phyloP scores from a whole-genome alignment of 352 stramenopile genomes.

The Phytophthora constricta region DNA sequence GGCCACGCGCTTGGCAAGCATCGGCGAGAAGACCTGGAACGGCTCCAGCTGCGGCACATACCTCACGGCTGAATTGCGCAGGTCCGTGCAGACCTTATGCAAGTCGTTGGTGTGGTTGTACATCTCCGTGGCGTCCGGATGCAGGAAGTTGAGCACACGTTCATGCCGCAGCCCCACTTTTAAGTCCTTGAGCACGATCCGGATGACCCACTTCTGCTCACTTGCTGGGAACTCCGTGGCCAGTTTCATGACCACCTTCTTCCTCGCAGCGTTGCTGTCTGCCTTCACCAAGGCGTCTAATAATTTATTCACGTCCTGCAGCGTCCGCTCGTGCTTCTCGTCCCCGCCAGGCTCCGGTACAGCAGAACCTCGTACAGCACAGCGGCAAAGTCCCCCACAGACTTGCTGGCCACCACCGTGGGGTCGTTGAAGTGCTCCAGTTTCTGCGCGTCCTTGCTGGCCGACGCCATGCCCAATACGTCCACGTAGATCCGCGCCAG shows the following conservation, averaged over 20 bases:
- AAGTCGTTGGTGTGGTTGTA: constrained; percentile 91
- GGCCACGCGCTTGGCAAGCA: constrained; percentile 86
- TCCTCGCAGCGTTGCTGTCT: constrained; percentile 51
- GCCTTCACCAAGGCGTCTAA: constrained; percentile 60
- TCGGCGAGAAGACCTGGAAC: constrained; percentile 88
- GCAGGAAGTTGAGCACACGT: constrained; percentile 79
- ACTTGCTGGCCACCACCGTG: constrained; percentile 79
- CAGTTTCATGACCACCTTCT: constrained; percentile 74
- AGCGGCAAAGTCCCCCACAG: constrained; percentile 82
- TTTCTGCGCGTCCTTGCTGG: constrained; percentile 76
- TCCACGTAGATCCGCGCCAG: constrained; percentile 83
- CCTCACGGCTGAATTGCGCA: constrained; percentile 80
- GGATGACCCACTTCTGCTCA: constrained; percentile 88
- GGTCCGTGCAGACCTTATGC: constrained; percentile 70
- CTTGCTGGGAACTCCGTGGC: constrained; percentile 75
- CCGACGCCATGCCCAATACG: constrained; percentile 66
- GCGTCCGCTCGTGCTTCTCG: constrained; percentile 55
- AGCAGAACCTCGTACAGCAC: constrained; percentile 80
- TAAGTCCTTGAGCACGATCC: constrained; percentile 86
- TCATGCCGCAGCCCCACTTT: constrained; percentile 88
- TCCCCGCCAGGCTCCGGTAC: constrained; percentile 58
- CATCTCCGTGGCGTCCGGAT: constrained; percentile 86
- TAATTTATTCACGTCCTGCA: constrained; percentile 67
- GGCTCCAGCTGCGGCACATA: constrained; percentile 83
- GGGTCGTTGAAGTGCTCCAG: constrained; percentile 87